Conservation (phyloP, 805 yeast species). For the Metschnikowia santaceciliae region DNA sequence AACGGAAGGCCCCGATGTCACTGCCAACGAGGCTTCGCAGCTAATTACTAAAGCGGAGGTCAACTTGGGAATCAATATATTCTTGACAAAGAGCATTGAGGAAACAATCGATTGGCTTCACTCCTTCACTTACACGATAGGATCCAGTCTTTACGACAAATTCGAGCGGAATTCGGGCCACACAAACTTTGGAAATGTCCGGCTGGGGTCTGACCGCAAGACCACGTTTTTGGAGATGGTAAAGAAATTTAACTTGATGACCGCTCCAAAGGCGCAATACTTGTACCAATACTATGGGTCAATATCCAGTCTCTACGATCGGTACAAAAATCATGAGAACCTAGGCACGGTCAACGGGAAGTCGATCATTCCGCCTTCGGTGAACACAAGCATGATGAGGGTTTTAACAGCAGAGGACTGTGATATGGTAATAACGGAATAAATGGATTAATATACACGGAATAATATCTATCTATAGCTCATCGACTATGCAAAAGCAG, state of each 20-base stretch:
- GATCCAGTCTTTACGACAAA: slow-evolving; percentile 48
- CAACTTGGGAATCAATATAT: slow-evolving; percentile 44
- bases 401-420: slow-evolving; percentile 52
- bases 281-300: slow-evolving; percentile 40
- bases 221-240: slow-evolving; percentile 49
- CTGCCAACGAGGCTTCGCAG: slow-evolving; percentile 35
- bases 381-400: slow-evolving; percentile 45
- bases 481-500: slow-evolving; percentile 25
- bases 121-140: slow-evolving; percentile 54
- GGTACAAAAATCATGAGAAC: slow-evolving; percentile 21
- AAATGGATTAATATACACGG: neutral
- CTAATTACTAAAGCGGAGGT: slow-evolving; percentile 45
- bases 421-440: slow-evolving; percentile 29
- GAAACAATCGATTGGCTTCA: slow-evolving; percentile 53
- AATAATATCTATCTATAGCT: neutral
- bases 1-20: slow-evolving; percentile 6
- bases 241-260: slow-evolving; percentile 56
- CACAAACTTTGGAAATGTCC: slow-evolving; percentile 52
- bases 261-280: slow-evolving; percentile 46
- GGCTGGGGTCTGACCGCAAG: slow-evolving; percentile 47
- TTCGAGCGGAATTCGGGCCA: slow-evolving; percentile 50
- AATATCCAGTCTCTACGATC: slow-evolving; percentile 28
- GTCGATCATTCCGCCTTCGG: slow-evolving; percentile 46
- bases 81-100: slow-evolving; percentile 43
- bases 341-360: slow-evolving; percentile 39